Base-by-base conservation (phyloP, 805 yeast species). In the Nakazawaea sp. region DNA sequence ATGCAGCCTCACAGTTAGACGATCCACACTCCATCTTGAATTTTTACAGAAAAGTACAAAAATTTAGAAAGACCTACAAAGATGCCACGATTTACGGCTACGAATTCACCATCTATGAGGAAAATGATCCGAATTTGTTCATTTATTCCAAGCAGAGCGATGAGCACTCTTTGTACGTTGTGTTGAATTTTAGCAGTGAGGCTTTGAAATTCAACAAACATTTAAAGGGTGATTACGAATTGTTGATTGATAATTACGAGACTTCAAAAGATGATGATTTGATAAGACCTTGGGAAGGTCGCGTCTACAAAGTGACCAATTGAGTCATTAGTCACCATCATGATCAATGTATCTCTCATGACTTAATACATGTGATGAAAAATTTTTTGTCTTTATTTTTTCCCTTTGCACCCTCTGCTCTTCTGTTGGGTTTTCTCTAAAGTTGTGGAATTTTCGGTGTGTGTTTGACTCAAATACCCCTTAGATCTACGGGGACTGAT, bases 71-170 rank as follows among this genome's bases (percentile, higher is more conserved):
- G 50, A 51, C 52, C 30, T 50, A 62, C 56, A 62, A 60, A 44
- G 72, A 70, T 28, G 43, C 64, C 12, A 53, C 71, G 35, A 58
- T 64, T 29, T 66, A 69, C 48, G 80, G 81, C 18, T 32, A 32
- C 18, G 50, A 51, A 27, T 64, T 72, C 41, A 61, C 63, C 36
- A 51, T 67, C 29, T 46, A 66, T 38, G 76, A 73, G 48, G 50
- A 51, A 42, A 68, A 66, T 17, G 63, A 68, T 50, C 53, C 55
- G 28, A 46, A 66, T 41, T 46, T 61, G 3, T 70, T 72, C 47
- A 54, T 66, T 7, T 72, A 55, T 51, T 46, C 56, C 27, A 72
- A 74, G 56, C 48, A 51, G 18, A 45, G 43, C 33, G 58, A 49
- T 15, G 55, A 46, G n/a, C 15, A 15, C n/a, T 16, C 20, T 19